Percentiles rank a stretch among this genome's conserved stretches.
Conservation (phyloP, 2,329 filamentous ascomycete genomes). For the Ceratocystis papillata region DNA sequence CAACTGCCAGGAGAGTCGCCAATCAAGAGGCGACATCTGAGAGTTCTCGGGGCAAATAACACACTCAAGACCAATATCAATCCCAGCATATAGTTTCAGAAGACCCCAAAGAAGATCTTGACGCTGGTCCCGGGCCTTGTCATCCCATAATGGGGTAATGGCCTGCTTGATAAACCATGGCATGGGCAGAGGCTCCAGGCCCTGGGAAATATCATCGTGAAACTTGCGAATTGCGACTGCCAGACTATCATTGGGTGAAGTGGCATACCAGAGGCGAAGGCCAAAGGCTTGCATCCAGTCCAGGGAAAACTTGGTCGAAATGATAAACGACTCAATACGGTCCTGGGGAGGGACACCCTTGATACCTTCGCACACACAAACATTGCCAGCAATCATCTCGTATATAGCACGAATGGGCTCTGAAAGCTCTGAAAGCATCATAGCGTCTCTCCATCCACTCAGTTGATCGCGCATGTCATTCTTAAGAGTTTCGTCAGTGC, state of each 20-base stretch:
- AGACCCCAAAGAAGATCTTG: conserved; percentile 83
- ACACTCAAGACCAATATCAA: conserved; percentile 50
- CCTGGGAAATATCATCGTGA: conserved; percentile 58
- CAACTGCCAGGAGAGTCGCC: conserved; percentile 75
- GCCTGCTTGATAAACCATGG: conserved; percentile 58
- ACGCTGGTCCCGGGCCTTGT: conserved; percentile 45
- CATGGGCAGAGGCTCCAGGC: conserved; percentile 60
- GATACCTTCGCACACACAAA: conserved; percentile 71
- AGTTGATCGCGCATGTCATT: conserved; percentile 71
- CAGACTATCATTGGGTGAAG: conserved; percentile 55
- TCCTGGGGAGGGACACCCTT: conserved; percentile 66
- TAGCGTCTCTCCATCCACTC: conserved; percentile 69
- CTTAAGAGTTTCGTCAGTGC: conserved; percentile 56
- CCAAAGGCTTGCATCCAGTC: conserved; percentile 94
- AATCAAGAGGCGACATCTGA: conserved; percentile 62
- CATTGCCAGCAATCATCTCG: conserved; percentile 77
- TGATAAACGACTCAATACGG: conserved; percentile 64
- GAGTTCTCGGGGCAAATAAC: conserved; percentile 67
- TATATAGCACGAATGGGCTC: conserved; percentile 79
- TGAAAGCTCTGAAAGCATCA: conserved; percentile 76
- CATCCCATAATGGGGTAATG: conserved; percentile 49
- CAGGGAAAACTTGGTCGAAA: conserved; percentile 72
- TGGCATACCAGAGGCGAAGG: conserved; percentile 80
- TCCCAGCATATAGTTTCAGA: conserved; percentile 65
- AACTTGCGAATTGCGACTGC: conserved; percentile 63